phyloP scores from a whole-genome alignment of 129 eudicot species.

The Heracleum sosnowskyi region DNA sequence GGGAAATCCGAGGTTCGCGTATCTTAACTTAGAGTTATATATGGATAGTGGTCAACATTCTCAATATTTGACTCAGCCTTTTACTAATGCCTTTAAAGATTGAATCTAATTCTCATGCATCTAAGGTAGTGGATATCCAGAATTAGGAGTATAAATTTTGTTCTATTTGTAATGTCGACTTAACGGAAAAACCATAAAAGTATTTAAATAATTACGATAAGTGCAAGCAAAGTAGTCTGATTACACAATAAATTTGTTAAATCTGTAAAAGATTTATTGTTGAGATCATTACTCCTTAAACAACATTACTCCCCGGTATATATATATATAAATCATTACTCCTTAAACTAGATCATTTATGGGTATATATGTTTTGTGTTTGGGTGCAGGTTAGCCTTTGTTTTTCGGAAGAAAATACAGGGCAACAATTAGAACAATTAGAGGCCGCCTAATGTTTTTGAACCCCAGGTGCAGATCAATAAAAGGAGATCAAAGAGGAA shows the following conservation, averaged over 20 bases:
- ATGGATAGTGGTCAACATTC: background rate
- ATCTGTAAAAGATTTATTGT: no score
- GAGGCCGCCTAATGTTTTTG: background rate
- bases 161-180: background rate
- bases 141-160: background rate
- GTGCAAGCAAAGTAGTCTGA: no score
- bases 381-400: background rate
- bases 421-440: slow-evolving; percentile 17
- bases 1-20: no score
- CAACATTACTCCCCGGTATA: no score
- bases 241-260: no score
- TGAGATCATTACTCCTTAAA: no score
- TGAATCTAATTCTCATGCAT: background rate
- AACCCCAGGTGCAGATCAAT: slow-evolving; percentile 6
- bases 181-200: background rate
- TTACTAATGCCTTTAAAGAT: background rate
- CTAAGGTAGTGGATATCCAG: background rate
- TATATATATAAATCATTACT: background rate
- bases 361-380: background rate
- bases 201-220: no score
- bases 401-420: slow-evolving; percentile 9
- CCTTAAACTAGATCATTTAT: background rate
- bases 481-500: slow-evolving; percentile 22
- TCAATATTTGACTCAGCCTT: background rate
- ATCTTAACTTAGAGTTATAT: background rate